These are phyloP conservation scores for Bothriochloa decipiens DNA, from an alignment of 176 grass and related monocot genomes.

Conservation along the genomic window DNA sequence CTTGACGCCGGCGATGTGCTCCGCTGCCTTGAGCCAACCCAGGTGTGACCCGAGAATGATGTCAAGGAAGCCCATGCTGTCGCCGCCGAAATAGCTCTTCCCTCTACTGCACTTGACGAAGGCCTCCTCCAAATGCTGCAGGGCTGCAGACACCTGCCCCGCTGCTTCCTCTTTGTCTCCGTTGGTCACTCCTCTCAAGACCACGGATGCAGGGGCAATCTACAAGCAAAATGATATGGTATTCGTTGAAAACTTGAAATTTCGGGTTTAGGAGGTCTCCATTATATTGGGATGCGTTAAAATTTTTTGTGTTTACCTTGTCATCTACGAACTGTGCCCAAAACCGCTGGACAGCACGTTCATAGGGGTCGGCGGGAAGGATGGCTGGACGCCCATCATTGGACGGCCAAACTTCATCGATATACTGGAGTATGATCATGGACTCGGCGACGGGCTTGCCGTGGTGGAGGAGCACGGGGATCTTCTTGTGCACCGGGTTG, in stretches of 20 bases:
- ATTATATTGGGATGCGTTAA: too few relatives aligned
- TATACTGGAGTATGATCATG: slow-evolving; percentile 59
- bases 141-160: neutral
- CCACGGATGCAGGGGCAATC: neutral
- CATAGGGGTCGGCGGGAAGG: slow-evolving; percentile 45
- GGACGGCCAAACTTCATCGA: slow-evolving; percentile 55
- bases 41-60: slow-evolving; percentile 33
- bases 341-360: slow-evolving; percentile 9
- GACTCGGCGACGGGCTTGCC: slow-evolving; percentile 56
- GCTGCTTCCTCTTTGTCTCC: neutral
- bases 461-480: slow-evolving; percentile 49
- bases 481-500: slow-evolving; percentile 48
- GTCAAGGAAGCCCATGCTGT: slow-evolving; percentile 46
- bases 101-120: slow-evolving; percentile 45
- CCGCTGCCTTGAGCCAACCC: slow-evolving; percentile 26
- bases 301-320: slow-evolving; percentile 6
- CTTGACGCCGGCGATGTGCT: slow-evolving; percentile 16
- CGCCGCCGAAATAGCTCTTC: slow-evolving; percentile 56
- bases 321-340: slow-evolving; percentile 31
- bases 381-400: neutral
- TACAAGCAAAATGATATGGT: neutral
- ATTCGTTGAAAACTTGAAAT: neutral
- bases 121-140: slow-evolving; percentile 48
- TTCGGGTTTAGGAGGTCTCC: neutral
- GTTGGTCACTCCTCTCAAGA: neutral